phyloP scores from a whole-genome alignment of 176 grass and related monocot genomes.

The Oryza coarctata region DNA sequence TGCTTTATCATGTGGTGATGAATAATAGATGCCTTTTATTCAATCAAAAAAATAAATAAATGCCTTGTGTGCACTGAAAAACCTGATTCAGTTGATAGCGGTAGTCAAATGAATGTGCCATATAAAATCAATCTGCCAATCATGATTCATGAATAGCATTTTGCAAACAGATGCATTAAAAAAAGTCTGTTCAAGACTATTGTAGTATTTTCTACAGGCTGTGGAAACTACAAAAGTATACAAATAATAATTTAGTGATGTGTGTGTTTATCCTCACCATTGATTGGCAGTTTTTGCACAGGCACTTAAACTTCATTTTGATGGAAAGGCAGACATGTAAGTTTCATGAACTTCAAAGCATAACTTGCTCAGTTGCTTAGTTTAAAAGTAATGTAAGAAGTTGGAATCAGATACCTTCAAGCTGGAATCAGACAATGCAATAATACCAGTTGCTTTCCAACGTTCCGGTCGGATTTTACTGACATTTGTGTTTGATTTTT shows the following conservation, averaged over 20 bases:
- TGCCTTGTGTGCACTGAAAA: neutral
- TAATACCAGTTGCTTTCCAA: slow-evolving; percentile 81
- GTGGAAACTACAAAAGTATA: neutral
- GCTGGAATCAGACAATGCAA: slow-evolving; percentile 59
- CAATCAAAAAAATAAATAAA: too few relatives aligned
- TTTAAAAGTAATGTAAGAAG: slow-evolving; percentile 13
- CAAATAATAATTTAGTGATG: neutral
- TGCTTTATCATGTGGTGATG: slow-evolving; percentile 11
- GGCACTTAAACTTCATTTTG: neutral
- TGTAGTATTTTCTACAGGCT: slow-evolving; percentile 6
- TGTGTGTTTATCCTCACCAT: neutral
- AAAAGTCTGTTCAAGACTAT: neutral
- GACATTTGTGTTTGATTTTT: slow-evolving; percentile 40
- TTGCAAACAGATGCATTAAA: neutral
- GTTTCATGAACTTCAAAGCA: neutral
- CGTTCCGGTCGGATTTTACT: slow-evolving; percentile 56
- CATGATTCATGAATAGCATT: neutral
- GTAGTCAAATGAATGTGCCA: neutral
- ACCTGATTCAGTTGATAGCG: neutral
- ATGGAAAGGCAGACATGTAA: neutral
- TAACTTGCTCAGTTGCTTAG: neutral
- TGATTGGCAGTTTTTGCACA: neutral
- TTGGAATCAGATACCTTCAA: slow-evolving; percentile 64
- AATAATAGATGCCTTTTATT: neutral
- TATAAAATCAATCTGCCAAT: neutral